Base-by-base conservation (phyloP, 2,329 filamentous ascomycete genomes). In the Diaporthe sp. region DNA sequence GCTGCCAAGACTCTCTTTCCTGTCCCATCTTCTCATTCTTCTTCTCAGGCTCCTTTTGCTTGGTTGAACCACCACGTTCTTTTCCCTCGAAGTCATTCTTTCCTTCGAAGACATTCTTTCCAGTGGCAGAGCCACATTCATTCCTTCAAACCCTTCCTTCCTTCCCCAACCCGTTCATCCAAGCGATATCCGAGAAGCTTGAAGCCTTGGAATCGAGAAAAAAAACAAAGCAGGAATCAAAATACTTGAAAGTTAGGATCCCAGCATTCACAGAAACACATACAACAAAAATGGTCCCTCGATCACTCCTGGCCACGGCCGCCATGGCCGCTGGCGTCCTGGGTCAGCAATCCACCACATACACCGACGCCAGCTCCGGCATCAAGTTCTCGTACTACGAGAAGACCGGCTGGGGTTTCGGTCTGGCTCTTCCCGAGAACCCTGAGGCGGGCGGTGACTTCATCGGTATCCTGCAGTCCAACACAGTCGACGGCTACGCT, bases 391-490 rank as follows among this genome's bases (percentile, higher is more conserved):
- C 76, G 1, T 77, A 77, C 73, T 77, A 77, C 42, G 53, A 75
- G 70, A 75, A 63, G 57, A 47, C 65, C n/a, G 76, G 74, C 34
- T 63, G 74, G 49, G 76, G 73, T 17, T 87, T 90, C 73, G 88
- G 88, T 79, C 84, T 91, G 53, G 88, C 87, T 1, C 80, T 90
- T 2, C 89, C 89, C 1, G 84, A 88, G 76, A 86, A 82, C 15
- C 81, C 86, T 20, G 84, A 81, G 1, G 61, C 71, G 9, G 71
- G 71, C n/a, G 85, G 85, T 15, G 90, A 91, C 80, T 87, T 91
- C 78, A 89, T 91, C 76, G 88, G 86, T 10, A 88, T 90, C 79
- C 84, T 92, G 60, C 85, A 81, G 1, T 85, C 85, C 1, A 78
- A 83, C n/a, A 81, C 78, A 8, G 84, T 86, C 73, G 84, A 84